Conservation (phyloP, 2,329 filamentous ascomycete species). For the Sarocladiaceae sp. region DNA sequence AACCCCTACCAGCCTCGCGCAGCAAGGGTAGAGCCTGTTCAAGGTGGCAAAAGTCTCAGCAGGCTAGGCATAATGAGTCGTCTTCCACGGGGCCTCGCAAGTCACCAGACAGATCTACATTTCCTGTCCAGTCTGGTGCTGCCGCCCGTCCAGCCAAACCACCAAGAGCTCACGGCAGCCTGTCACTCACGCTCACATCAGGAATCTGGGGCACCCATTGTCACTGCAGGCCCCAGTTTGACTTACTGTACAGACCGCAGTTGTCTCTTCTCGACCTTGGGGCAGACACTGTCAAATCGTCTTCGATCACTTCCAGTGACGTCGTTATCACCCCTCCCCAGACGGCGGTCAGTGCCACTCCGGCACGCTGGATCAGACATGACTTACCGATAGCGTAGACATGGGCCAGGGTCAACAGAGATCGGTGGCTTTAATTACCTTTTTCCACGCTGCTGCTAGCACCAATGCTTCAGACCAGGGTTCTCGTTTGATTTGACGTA, state of each 20-base stretch:
- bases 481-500: too few species aligned
- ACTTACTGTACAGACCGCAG: too few species aligned
- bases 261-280: too few species aligned
- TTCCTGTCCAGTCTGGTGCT: background rate
- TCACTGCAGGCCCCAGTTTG: too few species aligned
- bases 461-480: too few species aligned
- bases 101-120: background rate
- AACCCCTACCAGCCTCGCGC: background rate
- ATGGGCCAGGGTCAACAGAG: background rate
- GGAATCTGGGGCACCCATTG: too few species aligned
- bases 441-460: too few species aligned
- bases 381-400: background rate
- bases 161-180: too few species aligned
- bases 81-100: too few species aligned
- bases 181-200: too few species aligned
- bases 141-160: too few species aligned
- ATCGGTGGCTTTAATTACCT: background rate
- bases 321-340: slow-evolving; percentile 1
- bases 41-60: background rate
- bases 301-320: background rate
- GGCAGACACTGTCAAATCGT: too few species aligned
- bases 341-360: background rate
- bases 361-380: background rate
- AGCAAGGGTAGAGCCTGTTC: background rate
- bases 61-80: background rate